Percentiles rank a stretch among this genome's conserved stretches.
These are phyloP conservation scores for Backusella westeae DNA, from an alignment of 192 early-diverging fungal species.

Conservation along the genomic window DNA sequence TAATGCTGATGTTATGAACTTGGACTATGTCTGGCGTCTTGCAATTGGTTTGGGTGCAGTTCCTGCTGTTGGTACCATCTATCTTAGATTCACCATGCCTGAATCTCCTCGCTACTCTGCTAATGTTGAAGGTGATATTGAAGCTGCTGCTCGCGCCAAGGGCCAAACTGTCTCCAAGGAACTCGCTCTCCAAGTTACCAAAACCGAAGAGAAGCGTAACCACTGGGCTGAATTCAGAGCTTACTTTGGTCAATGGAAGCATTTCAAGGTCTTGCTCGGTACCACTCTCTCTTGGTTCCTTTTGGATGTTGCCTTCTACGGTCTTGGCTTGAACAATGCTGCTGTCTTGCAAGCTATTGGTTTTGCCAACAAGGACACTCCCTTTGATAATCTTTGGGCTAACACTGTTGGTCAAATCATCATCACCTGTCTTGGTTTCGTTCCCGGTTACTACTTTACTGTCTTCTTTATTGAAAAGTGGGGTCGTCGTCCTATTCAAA, in stretches of 20 bases:
- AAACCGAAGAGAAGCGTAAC: constrained; percentile 24
- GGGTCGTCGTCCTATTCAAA: constrained; percentile 85
- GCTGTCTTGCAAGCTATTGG: constrained; percentile 72
- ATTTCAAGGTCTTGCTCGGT: constrained; percentile 75
- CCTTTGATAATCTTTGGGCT: constrained; percentile 54
- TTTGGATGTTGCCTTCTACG: constrained; percentile 74
- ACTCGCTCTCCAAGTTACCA: constrained; percentile 18
- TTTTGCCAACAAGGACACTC: constrained; percentile 40
- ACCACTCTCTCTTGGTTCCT: constrained; percentile 76
- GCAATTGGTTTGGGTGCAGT: constrained; percentile 77
- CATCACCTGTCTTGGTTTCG: constrained; percentile 69
- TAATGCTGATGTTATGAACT: constrained; percentile 51
- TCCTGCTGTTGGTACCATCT: constrained; percentile 78
- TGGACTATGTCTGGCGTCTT: constrained; percentile 92
- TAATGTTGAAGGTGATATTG: constrained; percentile 52
- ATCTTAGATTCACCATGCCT: constrained; percentile 85
- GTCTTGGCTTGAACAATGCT: constrained; percentile 66
- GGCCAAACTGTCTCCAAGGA: constrained; percentile 11
- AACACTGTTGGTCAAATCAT: constrained; percentile 82
- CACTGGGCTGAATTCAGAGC: constrained; percentile 51
- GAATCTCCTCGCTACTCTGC: constrained; percentile 86
- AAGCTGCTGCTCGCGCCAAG: constrained; percentile 40
- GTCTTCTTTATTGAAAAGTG: constrained; percentile 77
- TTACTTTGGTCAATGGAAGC: constrained; percentile 77
- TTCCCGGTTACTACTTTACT: constrained; percentile 89